Percentiles rank a stretch among this genome's conserved stretches.
These are phyloP conservation scores for Colletotrichum neosansevieriae DNA, from an alignment of 2,329 filamentous ascomycete genomes.

Conservation along the genomic window DNA sequence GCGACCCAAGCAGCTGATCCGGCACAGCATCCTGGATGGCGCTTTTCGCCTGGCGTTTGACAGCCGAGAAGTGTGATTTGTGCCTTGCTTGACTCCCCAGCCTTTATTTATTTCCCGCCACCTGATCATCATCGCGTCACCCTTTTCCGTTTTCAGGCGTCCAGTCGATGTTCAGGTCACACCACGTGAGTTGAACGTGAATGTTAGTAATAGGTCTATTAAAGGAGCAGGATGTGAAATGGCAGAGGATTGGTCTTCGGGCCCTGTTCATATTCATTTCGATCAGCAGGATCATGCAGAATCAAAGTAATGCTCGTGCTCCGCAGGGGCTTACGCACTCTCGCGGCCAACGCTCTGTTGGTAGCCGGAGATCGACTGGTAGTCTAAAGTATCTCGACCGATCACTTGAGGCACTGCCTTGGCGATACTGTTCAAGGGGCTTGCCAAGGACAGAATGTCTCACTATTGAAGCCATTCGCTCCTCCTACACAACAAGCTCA, in stretches of 20 bases:
- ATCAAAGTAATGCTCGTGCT: no score
- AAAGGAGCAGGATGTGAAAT: background rate
- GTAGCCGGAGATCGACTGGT: no score
- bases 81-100: background rate
- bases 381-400: no score
- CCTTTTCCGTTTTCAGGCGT: background rate
- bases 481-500: background rate
- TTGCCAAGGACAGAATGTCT: background rate
- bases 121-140: slow-evolving; percentile 36
- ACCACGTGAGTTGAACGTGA: slow-evolving; percentile 11
- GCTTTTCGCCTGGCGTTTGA: slow-evolving; percentile 8
- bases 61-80: background rate
- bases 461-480: background rate
- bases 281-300: no score
- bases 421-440: background rate
- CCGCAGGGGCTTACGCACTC: no score
- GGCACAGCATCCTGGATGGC: background rate
- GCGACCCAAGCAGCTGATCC: slow-evolving; percentile 12
- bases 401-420: no score
- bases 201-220: background rate
- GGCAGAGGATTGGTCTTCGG: no score
- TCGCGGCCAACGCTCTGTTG: no score
- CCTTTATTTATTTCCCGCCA: slow-evolving; percentile 26
- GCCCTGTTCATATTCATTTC: no score
- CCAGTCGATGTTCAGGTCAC: background rate